Percentiles rank a stretch among this genome's conserved stretches.
These are phyloP conservation scores for Carex myosuroides DNA, from an alignment of 176 grass and related monocot genomes.

Conservation along the genomic window DNA sequence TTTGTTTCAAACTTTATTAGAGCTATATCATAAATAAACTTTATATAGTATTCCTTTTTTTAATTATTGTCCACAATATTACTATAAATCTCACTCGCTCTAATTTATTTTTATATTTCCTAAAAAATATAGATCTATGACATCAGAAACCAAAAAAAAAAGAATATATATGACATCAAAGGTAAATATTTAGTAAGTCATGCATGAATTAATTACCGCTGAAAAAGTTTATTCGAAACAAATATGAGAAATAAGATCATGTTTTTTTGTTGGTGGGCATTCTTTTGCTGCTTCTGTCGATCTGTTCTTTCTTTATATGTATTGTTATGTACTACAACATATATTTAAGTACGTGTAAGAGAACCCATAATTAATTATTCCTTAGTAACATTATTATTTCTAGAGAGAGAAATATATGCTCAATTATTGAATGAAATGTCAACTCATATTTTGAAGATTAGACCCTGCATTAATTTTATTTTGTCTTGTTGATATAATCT, in stretches of 20 bases:
- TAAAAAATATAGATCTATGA: too few species aligned
- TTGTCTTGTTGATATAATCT: background rate
- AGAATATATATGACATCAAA: too few species aligned
- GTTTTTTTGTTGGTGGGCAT: conserved; percentile 4
- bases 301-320: background rate
- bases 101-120: too few species aligned
- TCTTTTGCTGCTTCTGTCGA: conserved; percentile 1
- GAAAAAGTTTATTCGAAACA: background rate
- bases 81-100: too few species aligned
- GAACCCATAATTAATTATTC: background rate
- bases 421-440: conserved; percentile 9
- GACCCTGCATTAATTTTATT: background rate
- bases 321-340: background rate
- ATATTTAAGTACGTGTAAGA: conserved; percentile 6
- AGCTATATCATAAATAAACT: too few species aligned
- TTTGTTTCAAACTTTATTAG: too few species aligned
- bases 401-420: background rate
- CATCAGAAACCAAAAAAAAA: too few species aligned
- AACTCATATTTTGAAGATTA: background rate
- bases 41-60: too few species aligned
- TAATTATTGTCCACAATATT: too few species aligned
- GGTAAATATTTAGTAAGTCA: too few species aligned
- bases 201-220: too few species aligned
- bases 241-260: background rate
- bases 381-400: background rate